Percentiles rank a stretch among this genome's conserved stretches.
phyloP scores from a whole-genome alignment of 495 filamentous ascomycete genomes.

The Aspergillus bridgeri region DNA sequence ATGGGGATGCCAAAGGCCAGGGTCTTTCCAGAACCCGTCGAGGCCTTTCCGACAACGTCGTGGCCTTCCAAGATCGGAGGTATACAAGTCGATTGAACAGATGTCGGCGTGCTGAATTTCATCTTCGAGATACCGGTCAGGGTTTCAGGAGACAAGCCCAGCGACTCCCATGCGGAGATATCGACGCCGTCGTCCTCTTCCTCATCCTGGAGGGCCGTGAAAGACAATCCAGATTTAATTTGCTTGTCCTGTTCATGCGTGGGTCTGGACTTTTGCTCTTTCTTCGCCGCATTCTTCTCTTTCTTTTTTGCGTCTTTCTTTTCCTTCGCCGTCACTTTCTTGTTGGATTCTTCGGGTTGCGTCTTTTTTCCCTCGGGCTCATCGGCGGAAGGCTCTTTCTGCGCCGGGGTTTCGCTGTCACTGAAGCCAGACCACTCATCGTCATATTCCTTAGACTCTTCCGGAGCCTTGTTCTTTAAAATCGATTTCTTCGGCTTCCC shows the following conservation, averaged over 20 bases:
- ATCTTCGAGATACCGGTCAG: constrained; percentile 72
- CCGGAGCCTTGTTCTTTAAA: constrained; percentile 21
- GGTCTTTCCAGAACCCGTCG: constrained; percentile 96
- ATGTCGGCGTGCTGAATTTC: constrained; percentile 73
- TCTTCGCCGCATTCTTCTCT: constrained; percentile 27
- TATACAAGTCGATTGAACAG: constrained; percentile 74
- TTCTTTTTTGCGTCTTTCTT: constrained; percentile 33
- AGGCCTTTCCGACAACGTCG: constrained; percentile 91
- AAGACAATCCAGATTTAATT: constrained; percentile 34
- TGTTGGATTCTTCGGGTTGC: constrained; percentile 17
- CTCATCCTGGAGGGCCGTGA: constrained; percentile 39
- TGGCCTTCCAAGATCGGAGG: constrained; percentile 78
- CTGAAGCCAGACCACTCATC: constrained; percentile 57
- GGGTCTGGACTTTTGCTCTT: constrained; percentile 32
- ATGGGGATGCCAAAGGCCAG: constrained; percentile 78
- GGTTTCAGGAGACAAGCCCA: constrained; percentile 66
- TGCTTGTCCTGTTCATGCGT: constrained; percentile 16
- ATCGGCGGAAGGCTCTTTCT: constrained; percentile 18
- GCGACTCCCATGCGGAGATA: constrained; percentile 70
- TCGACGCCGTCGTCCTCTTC: constrained; percentile 44
- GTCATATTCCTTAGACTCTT: constrained; percentile 26
- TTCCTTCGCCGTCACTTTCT: constrained; percentile 30
- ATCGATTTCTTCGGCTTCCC: constrained; percentile 40
- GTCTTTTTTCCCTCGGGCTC: constrained; percentile 20
- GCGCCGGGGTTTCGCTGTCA: constrained; percentile 35